phyloP scores from a whole-genome alignment of 805 yeast genomes.

The Zygoascus bituminiphila region DNA sequence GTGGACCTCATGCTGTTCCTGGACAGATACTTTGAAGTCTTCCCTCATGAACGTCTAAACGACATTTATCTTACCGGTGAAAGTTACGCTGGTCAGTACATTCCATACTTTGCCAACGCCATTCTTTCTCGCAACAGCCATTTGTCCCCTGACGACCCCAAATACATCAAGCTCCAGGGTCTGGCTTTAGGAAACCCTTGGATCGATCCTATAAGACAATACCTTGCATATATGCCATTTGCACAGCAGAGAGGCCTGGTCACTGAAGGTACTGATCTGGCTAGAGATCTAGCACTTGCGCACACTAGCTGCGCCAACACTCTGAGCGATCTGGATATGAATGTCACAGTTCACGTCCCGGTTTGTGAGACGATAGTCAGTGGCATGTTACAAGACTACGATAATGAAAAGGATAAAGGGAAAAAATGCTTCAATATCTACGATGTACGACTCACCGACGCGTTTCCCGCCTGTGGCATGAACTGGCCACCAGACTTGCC shows the following conservation, averaged over 20 bases:
- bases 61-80: slow-evolving; percentile 85
- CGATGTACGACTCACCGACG: slow-evolving; percentile 62
- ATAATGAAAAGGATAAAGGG: slow-evolving; percentile 14
- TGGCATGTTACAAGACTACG: slow-evolving; percentile 23
- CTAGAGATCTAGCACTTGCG: slow-evolving; percentile 15
- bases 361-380: slow-evolving; percentile 38
- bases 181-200: slow-evolving; percentile 87
- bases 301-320: slow-evolving; percentile 23
- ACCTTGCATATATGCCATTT: slow-evolving; percentile 70
- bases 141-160: slow-evolving; percentile 11
- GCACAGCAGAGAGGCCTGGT: slow-evolving; percentile 53
- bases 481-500: slow-evolving; percentile 76
- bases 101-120: slow-evolving; percentile 74
- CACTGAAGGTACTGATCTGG: slow-evolving; percentile 21
- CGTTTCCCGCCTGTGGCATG: slow-evolving; percentile 81
- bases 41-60: slow-evolving; percentile 60
- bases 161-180: slow-evolving; percentile 46
- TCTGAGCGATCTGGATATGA: slow-evolving; percentile 17
- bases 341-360: slow-evolving; percentile 17
- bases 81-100: slow-evolving; percentile 94
- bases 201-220: slow-evolving; percentile 83
- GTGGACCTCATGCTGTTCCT: slow-evolving; percentile 58
- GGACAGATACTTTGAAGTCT: slow-evolving; percentile 53
- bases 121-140: slow-evolving; percentile 41
- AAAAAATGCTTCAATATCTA: slow-evolving; percentile 72